phyloP scores from a whole-genome alignment of 768 basidiomycete genomes.

The Crucibulum laeve region DNA sequence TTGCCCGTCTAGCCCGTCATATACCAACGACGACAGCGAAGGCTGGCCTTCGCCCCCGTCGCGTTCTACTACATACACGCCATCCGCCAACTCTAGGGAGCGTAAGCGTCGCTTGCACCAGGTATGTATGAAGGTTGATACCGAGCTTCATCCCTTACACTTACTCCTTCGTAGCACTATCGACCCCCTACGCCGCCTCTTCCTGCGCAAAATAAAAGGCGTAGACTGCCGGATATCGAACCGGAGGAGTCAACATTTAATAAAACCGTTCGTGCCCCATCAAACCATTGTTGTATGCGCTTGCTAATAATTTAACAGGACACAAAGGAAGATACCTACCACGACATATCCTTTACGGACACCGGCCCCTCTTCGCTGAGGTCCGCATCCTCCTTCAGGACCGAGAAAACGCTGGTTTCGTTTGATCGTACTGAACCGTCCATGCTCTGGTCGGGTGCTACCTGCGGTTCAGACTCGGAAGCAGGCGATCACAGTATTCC shows the following conservation, averaged over 20 bases:
- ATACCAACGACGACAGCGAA: not conserved
- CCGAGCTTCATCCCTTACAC: not conserved
- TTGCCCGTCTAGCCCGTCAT: not conserved
- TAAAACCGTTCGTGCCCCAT: not conserved
- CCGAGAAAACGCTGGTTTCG: constrained; percentile 30
- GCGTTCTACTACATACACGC: not conserved
- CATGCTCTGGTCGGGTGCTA: constrained; percentile 24
- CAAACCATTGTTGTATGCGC: too few relatives aligned
- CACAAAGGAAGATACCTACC: not conserved
- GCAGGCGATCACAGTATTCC: constrained; percentile 18
- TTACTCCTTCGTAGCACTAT: constrained; percentile 31
- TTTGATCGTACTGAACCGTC: constrained; percentile 22
- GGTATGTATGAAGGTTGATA: constrained; percentile 3
- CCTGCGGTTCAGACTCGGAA: constrained; percentile 12
- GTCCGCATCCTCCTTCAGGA: constrained; percentile 27
- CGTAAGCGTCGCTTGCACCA: constrained; percentile 18
- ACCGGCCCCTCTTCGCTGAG: constrained; percentile 15
- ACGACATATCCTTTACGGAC: constrained; percentile 3
- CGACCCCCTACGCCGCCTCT: constrained; percentile 59
- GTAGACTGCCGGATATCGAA: constrained; percentile 10
- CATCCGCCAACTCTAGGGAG: constrained; percentile 6
- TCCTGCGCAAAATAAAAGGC: constrained; percentile 28
- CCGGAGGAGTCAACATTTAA: not conserved
- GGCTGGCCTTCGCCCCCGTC: not conserved
- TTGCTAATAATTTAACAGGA: too few relatives aligned